Conservation (phyloP, 306 rosid species). For the Pachyrhizus erosus region DNA sequence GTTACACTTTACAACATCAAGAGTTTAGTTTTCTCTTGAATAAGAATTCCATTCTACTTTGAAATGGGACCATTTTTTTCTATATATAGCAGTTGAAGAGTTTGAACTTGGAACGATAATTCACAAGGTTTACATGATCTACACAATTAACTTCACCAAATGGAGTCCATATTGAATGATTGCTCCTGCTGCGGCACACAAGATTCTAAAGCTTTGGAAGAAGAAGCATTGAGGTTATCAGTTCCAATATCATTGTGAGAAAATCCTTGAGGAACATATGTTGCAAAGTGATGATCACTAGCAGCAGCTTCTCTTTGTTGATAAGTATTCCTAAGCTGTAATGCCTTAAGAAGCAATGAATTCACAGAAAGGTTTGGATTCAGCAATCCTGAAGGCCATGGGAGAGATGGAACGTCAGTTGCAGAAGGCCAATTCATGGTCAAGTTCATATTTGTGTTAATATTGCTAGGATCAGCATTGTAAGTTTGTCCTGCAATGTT, state of each 20-base stretch:
- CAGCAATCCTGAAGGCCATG: constrained; percentile 63
- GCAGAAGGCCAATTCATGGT: constrained; percentile 55
- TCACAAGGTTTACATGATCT: constrained; percentile 25
- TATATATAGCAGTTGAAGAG: not conserved
- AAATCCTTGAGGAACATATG: constrained; percentile 45
- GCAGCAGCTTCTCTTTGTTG: constrained; percentile 50
- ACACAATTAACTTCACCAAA: constrained; percentile 55
- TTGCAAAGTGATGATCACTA: constrained; percentile 35
- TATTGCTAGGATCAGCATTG: constrained; percentile 1
- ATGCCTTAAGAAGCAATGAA: constrained; percentile 79
- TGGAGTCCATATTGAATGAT: constrained; percentile 82
- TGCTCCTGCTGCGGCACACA: constrained; percentile 60
- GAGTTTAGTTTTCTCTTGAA: not conserved
- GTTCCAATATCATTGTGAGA: constrained; percentile 39
- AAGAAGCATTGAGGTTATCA: constrained; percentile 50
- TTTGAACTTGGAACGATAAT: not conserved
- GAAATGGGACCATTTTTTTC: not conserved
- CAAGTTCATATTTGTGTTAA: constrained; percentile 42
- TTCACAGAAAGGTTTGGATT: constrained; percentile 61
- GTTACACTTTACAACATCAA: not conserved
- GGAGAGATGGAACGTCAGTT: constrained; percentile 50
- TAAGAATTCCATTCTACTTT: not conserved
- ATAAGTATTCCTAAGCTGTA: constrained; percentile 60
- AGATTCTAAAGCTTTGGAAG: constrained; percentile 52
- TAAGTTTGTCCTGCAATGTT: constrained; percentile 46